phyloP scores from a whole-genome alignment of 768 basidiomycete species.

The Amanita phalloides region DNA sequence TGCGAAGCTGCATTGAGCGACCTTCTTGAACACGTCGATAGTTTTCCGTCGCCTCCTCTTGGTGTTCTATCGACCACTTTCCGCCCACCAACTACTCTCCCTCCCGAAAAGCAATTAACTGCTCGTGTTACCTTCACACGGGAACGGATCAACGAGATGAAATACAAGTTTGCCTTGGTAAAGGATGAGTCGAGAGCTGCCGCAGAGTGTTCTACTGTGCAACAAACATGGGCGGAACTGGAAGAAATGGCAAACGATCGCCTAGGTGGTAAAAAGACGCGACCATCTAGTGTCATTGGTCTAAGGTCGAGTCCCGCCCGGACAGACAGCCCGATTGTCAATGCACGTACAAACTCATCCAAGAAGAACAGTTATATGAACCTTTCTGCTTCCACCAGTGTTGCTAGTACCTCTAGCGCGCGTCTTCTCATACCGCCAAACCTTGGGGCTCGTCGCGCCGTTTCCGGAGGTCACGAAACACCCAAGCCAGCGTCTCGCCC shows the following conservation, averaged over 20 bases:
- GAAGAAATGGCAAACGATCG: slow-evolving; percentile 73
- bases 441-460: slow-evolving; percentile 32
- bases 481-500: slow-evolving; percentile 29
- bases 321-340: slow-evolving; percentile 38
- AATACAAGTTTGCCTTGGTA: slow-evolving; percentile 27
- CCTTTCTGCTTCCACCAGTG: slow-evolving; percentile 18
- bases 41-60: slow-evolving; percentile 55
- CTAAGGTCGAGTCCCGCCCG: slow-evolving; percentile 49
- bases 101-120: slow-evolving; percentile 59
- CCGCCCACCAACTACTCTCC: slow-evolving; percentile 23
- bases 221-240: slow-evolving; percentile 74
- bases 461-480: slow-evolving; percentile 25
- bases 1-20: slow-evolving; percentile 80
- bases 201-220: slow-evolving; percentile 52
- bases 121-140: slow-evolving; percentile 58
- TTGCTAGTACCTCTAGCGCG: slow-evolving; percentile 14
- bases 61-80: slow-evolving; percentile 42
- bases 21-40: slow-evolving; percentile 78
- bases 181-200: slow-evolving; percentile 49
- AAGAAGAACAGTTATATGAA: slow-evolving; percentile 27
- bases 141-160: slow-evolving; percentile 36
- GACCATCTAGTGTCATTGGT: slow-evolving; percentile 55
- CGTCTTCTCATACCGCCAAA: slow-evolving; percentile 38
- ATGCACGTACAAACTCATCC: slow-evolving; percentile 12
- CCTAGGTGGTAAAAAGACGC: slow-evolving; percentile 47